Conservation (phyloP, 1,284 basidiomycete genomes). For the Cystobasidium sp. region DNA sequence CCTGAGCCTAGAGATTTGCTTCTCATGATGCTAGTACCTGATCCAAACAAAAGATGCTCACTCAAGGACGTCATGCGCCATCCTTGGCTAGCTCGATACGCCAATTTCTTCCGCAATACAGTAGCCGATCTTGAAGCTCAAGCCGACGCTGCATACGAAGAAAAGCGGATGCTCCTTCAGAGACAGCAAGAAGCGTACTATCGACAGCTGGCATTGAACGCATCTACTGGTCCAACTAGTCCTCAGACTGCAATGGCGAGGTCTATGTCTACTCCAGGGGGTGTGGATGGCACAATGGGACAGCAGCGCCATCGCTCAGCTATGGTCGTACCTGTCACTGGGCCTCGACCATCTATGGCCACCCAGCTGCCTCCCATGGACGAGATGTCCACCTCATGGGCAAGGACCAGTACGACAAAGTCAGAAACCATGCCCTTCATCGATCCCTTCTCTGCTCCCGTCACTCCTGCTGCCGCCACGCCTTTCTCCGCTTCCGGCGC, state of each 20-base stretch:
- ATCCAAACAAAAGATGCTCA: constrained; percentile 74
- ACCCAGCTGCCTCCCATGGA: constrained; percentile 1
- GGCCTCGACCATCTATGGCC: constrained; percentile 16
- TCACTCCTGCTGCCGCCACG: background rate
- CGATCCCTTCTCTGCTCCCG: constrained; percentile 35
- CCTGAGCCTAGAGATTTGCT: constrained; percentile 73
- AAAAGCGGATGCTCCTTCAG: constrained; percentile 40
- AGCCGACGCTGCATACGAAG: constrained; percentile 62
- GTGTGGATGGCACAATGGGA: constrained; percentile 14
- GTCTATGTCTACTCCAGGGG: constrained; percentile 37
- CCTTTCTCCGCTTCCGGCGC: constrained; percentile 28
- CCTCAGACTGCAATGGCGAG: constrained; percentile 33
- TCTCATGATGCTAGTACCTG: constrained; percentile 83
- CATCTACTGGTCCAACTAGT: constrained; percentile 1
- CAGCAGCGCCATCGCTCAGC: constrained; percentile 57
- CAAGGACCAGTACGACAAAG: background rate
- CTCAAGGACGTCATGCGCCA: constrained; percentile 78
- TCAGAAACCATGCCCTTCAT: constrained; percentile 33
- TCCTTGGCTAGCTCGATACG: constrained; percentile 76
- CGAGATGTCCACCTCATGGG: background rate
- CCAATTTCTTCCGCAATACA: constrained; percentile 68
- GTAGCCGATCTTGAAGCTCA: constrained; percentile 78
- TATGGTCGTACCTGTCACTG: constrained; percentile 57
- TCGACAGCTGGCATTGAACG: constrained; percentile 15
- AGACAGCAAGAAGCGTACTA: constrained; percentile 41